Base-by-base conservation (phyloP, 1,284 basidiomycete species). In the Marasmius fiardii region DNA sequence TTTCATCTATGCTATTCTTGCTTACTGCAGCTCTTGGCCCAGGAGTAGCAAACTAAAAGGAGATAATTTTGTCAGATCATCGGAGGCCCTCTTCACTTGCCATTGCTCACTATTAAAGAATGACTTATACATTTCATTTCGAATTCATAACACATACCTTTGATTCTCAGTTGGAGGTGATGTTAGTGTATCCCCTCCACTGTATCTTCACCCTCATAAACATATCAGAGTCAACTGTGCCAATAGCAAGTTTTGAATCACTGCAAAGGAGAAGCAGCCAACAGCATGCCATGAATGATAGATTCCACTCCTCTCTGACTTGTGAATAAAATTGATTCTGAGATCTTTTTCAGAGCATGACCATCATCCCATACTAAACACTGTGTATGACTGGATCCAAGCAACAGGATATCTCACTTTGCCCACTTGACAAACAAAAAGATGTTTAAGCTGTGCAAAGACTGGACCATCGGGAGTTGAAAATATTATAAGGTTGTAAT, bases 401-500 rank as follows among this genome's bases (percentile, higher is more conserved):
- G 67, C 68, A 52, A 70, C 28, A 3, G 62, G 56, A 57, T 66
- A 65, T 8, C 39, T 23, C 2, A 52, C 52, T 3, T 39, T 47
- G 39, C 55, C 59, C n/a, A 68, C 43, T 7, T 20, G 21, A 51
- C 63, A 64, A 4, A 56, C 59, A 52, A 72, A 68, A 0, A 71
- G 4, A 31, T 64, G 61, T 2, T 65, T 18, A 0, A 70, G 61
- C 20, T 57, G 56, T 8, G 63, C 69, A 63, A 70, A 69, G 6
- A 69, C 51, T 1, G 48, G 43, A 1, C 49, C 53, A 31, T 61
- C 47, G 8, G 28, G 58, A n/a, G 26, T 20, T 28, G 67, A 18
- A 20, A 71, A 57, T 18, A 72, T 35, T 5, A 70, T 62, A 55
- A 51, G 65, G 55, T 74, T 70, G 60, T 67, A 70, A 2, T 64